Conservation (phyloP, 495 filamentous ascomycete species). For the Thozetella sp. region DNA sequence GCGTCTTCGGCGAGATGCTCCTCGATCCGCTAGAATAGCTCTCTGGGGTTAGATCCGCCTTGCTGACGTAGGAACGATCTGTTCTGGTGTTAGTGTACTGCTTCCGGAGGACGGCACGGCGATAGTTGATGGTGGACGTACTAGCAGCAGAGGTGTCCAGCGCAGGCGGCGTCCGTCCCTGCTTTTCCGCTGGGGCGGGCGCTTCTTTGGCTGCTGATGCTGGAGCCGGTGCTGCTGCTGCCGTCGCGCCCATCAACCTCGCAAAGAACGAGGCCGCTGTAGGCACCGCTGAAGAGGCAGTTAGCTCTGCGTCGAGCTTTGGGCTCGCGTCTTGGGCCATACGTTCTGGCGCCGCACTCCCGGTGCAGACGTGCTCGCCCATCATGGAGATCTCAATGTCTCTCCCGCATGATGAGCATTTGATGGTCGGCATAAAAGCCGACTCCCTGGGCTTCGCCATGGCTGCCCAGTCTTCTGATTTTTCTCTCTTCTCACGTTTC, state of each 20-base stretch:
- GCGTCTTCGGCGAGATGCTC: constrained; percentile 58
- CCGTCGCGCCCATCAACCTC: constrained; percentile 29
- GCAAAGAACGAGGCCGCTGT: constrained; percentile 37
- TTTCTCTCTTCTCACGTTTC: no score
- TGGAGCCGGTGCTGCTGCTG: constrained; percentile 9
- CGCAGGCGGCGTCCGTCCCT: constrained; percentile 40
- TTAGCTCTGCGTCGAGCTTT: constrained; percentile 8
- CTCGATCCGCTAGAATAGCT: constrained; percentile 60
- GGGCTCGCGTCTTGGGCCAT: constrained; percentile 12
- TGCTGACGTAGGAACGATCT: constrained; percentile 65
- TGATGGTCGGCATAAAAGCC: constrained; percentile 86
- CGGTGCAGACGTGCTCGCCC: constrained; percentile 84
- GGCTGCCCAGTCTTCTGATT: constrained; percentile 15
- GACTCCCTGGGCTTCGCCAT: constrained; percentile 59
- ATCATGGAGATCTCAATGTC: constrained; percentile 89
- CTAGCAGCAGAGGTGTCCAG: constrained; percentile 61
- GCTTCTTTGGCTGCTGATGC: not conserved
- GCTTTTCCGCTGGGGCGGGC: constrained; percentile 15
- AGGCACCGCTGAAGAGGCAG: constrained; percentile 19
- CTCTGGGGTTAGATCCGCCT: constrained; percentile 61
- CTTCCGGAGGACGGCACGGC: constrained; percentile 1
- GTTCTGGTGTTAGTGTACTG: constrained; percentile 25
- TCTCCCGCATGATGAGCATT: constrained; percentile 87
- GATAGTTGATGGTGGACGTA: constrained; percentile 32
- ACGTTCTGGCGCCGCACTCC: constrained; percentile 34